Conservation (phyloP, 2,329 filamentous ascomycete species). For the Ophidiomyces ophidiicola region DNA sequence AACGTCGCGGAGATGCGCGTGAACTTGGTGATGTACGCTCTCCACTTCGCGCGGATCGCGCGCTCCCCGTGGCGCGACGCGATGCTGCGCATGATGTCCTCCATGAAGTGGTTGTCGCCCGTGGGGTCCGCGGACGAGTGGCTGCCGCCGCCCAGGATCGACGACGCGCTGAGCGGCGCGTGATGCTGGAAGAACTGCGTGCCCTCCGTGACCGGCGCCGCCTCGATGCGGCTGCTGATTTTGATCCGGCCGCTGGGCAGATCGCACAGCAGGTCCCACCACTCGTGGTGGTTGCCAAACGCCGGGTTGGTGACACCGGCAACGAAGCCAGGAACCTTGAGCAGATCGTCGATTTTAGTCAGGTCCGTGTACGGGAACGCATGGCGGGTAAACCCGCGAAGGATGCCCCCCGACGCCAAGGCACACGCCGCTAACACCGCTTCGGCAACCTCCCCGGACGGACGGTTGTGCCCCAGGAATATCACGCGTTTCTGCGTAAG, state of each 20-base stretch:
- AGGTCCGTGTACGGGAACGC: slow-evolving; percentile 97
- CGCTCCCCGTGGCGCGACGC: slow-evolving; percentile 76
- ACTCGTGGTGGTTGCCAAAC: slow-evolving; percentile 87
- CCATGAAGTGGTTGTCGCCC: slow-evolving; percentile 81
- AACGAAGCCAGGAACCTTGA: slow-evolving; percentile 94
- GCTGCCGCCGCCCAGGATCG: slow-evolving; percentile 17
- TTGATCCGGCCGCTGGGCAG: slow-evolving; percentile 84
- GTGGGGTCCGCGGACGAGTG: slow-evolving; percentile 51
- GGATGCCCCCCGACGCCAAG: slow-evolving; percentile 78
- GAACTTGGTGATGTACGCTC: slow-evolving; percentile 88
- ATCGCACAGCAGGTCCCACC: slow-evolving; percentile 97
- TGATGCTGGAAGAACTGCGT: slow-evolving; percentile 78
- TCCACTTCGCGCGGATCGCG: slow-evolving; percentile 82
- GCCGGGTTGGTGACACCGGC: slow-evolving; percentile 95
- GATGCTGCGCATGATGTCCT: slow-evolving; percentile 71
- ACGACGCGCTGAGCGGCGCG: slow-evolving; percentile 20
- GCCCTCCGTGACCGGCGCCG: slow-evolving; percentile 70
- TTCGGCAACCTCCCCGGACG: slow-evolving; percentile 90
- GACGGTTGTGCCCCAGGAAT: slow-evolving; percentile 88
- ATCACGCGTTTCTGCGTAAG: slow-evolving; percentile 94
- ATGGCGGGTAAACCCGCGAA: slow-evolving; percentile 87
- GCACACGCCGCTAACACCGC: slow-evolving; percentile 96
- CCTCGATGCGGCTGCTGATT: slow-evolving; percentile 79
- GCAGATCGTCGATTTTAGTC: slow-evolving; percentile 90
- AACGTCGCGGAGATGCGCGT: slow-evolving; percentile 86